These are phyloP conservation scores for Euphorbia schlechtendalii DNA, from an alignment of 441 rosid genomes.

Conservation along the genomic window DNA sequence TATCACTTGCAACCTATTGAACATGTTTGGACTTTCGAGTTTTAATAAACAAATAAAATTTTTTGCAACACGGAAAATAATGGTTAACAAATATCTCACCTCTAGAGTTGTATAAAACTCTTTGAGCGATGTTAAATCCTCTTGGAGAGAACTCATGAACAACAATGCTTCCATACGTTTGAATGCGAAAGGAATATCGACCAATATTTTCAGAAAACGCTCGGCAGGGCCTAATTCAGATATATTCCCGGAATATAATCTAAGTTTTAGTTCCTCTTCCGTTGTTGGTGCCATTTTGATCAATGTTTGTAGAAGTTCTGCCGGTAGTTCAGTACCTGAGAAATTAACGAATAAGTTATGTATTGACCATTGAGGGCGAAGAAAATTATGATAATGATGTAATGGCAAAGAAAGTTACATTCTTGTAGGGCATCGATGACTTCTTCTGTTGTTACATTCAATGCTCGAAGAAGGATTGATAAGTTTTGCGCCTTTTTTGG, in stretches of 20 bases:
- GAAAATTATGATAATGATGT: too few relatives aligned
- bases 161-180: conserved; percentile 69
- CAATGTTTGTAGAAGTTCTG: conserved; percentile 72
- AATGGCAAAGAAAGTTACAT: conserved; percentile 37
- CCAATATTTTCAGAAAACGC: conserved; percentile 74
- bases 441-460: conserved; percentile 84
- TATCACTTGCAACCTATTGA: conserved; percentile 63
- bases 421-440: conserved; percentile 73
- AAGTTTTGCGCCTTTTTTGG: conserved; percentile 81
- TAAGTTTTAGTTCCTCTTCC: conserved; percentile 90
- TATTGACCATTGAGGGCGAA: not conserved
- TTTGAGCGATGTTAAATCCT: conserved; percentile 59
- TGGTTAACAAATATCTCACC: conserved; percentile 38
- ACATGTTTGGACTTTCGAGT: too few relatives aligned
- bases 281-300: conserved; percentile 86
- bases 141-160: conserved; percentile 72
- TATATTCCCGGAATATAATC: conserved; percentile 62
- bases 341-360: conserved; percentile 18
- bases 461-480: conserved; percentile 77
- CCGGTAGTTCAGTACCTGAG: conserved; percentile 82
- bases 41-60: too few relatives aligned
- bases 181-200: conserved; percentile 74
- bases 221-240: conserved; percentile 85
- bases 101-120: conserved; percentile 67
- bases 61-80: too few relatives aligned